These are phyloP conservation scores for Malassezia furfur DNA, from an alignment of 1,284 basidiomycete species.

Conservation along the genomic window DNA sequence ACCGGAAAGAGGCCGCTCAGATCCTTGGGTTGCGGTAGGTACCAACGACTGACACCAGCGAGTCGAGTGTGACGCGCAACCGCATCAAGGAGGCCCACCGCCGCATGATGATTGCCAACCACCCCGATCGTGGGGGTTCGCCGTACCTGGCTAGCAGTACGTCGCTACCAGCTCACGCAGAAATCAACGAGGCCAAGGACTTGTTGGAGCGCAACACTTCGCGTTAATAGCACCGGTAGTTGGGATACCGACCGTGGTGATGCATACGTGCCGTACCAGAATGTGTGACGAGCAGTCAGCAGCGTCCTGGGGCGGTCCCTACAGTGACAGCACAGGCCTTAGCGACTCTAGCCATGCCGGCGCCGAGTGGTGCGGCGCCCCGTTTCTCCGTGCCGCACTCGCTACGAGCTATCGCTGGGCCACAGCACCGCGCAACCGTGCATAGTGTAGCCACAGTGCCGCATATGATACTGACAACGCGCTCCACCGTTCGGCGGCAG, in stretches of 20 bases:
- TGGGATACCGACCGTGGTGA: too few species aligned
- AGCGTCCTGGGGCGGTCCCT: too few species aligned
- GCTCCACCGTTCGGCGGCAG: neutral
- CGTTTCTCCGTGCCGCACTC: too few species aligned
- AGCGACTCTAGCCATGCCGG: too few species aligned
- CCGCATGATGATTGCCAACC: conserved; percentile 57
- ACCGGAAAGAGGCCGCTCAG: conserved; percentile 79
- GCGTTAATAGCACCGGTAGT: conserved; percentile 17
- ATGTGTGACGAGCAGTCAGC: too few species aligned
- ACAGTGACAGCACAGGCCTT: too few species aligned
- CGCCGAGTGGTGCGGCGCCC: too few species aligned
- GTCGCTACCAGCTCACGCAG: conserved; percentile 18
- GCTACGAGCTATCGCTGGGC: too few species aligned
- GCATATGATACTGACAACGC: neutral
- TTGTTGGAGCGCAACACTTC: conserved; percentile 36
- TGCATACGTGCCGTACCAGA: too few species aligned
- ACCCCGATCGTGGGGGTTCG: conserved; percentile 88
- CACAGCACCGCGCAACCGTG: neutral
- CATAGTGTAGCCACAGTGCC: neutral
- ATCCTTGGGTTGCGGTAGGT: conserved; percentile 64
- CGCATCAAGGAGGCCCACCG: conserved; percentile 48
- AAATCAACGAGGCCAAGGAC: conserved; percentile 48
- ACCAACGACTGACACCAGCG: conserved; percentile 1
- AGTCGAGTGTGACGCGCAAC: conserved; percentile 28
- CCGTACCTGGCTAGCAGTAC: conserved; percentile 84